Evolutionary conservation across 208 protist species (phyloP).

Genomic region (Trypanosoma scelopori): DNA sequence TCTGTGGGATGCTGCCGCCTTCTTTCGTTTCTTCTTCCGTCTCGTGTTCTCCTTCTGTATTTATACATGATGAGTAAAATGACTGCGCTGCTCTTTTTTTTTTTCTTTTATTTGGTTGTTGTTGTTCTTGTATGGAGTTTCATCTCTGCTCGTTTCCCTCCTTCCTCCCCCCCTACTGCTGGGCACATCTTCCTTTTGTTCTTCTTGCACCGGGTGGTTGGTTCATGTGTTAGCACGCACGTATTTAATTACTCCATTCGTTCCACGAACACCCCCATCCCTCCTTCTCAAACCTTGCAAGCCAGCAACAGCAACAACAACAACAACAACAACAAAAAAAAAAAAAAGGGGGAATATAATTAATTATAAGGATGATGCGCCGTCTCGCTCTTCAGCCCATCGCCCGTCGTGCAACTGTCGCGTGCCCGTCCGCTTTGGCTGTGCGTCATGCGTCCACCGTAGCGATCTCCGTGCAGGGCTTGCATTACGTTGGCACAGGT

Average conservation of each 20-base stretch:
- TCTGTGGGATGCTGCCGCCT: too few relatives aligned
- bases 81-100: too few relatives aligned
- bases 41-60: too few relatives aligned
- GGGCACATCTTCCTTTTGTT: too few relatives aligned
- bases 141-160: neutral
- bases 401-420: constrained; percentile 44
- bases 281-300: constrained; percentile 49
- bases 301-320: constrained; percentile 36
- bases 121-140: too few relatives aligned
- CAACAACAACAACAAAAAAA: constrained; percentile 31
- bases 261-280: too few relatives aligned
- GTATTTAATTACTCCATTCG: too few relatives aligned
- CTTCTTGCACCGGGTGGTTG: too few relatives aligned
- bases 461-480: constrained; percentile 87
- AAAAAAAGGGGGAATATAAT: constrained; percentile 2
- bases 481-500: constrained; percentile 91
- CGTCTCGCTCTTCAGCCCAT: constrained; percentile 64
- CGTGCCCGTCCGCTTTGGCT: constrained; percentile 25
- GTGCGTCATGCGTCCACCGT: constrained; percentile 81
- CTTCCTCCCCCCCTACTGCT: neutral
- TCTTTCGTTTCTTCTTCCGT: too few relatives aligned
- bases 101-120: too few relatives aligned
- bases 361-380: constrained; percentile 77
- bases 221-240: too few relatives aligned
- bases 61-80: too few relatives aligned